These are phyloP conservation scores for Teunomyces barrocoloradensis DNA, from an alignment of 805 yeast species.

Conservation along the genomic window DNA sequence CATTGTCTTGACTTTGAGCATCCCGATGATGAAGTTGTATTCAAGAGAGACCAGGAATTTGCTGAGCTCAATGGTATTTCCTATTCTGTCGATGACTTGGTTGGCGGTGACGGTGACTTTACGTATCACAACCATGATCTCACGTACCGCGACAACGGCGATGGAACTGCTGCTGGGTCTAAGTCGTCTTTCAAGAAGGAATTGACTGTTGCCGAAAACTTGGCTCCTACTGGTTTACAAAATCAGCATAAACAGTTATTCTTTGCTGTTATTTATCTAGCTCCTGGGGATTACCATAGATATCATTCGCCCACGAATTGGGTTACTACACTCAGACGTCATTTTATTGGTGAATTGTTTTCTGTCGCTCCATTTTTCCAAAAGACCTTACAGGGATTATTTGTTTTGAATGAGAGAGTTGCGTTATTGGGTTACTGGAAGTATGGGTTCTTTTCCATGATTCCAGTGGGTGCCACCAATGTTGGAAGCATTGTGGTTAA, in stretches of 20 bases:
- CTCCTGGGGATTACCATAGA: constrained; percentile 98
- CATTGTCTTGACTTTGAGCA: constrained; percentile 47
- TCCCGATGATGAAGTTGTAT: constrained; percentile 36
- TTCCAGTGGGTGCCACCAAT: constrained; percentile 98
- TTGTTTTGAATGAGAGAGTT: constrained; percentile 91
- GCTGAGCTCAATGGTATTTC: constrained; percentile 76
- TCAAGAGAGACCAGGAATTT: constrained; percentile 64
- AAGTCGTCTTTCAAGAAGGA: constrained; percentile 34
- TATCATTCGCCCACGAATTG: constrained; percentile 95
- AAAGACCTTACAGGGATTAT: constrained; percentile 77
- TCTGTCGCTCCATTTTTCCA: constrained; percentile 98
- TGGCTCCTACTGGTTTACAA: constrained; percentile 33
- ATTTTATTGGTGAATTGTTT: constrained; percentile 91
- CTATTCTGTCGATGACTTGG: constrained; percentile 64
- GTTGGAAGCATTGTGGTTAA: constrained; percentile 93
- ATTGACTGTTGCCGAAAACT: constrained; percentile 40
- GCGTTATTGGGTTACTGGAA: constrained; percentile 95
- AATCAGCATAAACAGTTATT: constrained; percentile 54
- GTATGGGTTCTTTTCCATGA: constrained; percentile 96
- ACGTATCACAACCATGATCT: constrained; percentile 47
- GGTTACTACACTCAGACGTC: constrained; percentile 92
- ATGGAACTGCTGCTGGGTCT: constrained; percentile 45
- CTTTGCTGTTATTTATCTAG: constrained; percentile 89
- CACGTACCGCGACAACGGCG: constrained; percentile 64
- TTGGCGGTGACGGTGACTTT: constrained; percentile 51